These are phyloP conservation scores for Letharia columbiana DNA, from an alignment of 495 filamentous ascomycete genomes.

Conservation along the genomic window DNA sequence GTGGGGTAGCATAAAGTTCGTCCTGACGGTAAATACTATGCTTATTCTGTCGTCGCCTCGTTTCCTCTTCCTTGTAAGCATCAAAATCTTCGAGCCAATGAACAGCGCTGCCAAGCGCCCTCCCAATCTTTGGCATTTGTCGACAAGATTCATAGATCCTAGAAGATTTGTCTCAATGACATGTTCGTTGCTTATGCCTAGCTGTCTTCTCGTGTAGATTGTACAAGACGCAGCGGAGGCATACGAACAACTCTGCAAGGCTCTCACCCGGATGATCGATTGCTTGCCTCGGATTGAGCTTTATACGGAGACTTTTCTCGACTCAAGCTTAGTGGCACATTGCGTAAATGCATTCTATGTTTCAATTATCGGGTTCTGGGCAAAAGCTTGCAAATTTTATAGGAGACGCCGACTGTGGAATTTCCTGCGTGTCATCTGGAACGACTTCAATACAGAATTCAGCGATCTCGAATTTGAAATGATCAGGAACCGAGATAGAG, in stretches of 20 bases:
- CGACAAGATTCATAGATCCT: neutral
- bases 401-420: slow-evolving; percentile 2
- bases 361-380: slow-evolving; percentile 1
- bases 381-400: slow-evolving; percentile 7
- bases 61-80: neutral
- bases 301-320: slow-evolving; percentile 6
- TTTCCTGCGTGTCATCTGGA: neutral
- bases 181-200: neutral
- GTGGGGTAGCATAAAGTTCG: neutral
- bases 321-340: neutral
- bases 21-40: neutral
- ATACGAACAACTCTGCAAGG: slow-evolving; percentile 9
- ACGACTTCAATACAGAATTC: neutral
- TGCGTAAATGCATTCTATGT: slow-evolving; percentile 6
- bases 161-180: neutral
- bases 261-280: slow-evolving; percentile 2
- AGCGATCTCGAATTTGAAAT: slow-evolving; percentile 1
- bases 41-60: neutral
- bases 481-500: neutral
- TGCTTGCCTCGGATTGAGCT: slow-evolving; percentile 7
- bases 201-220: neutral
- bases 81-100: neutral
- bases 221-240: slow-evolving; percentile 8
- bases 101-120: neutral
- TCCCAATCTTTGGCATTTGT: neutral